Conservation (phyloP, 2,329 filamentous ascomycete genomes). For the Colletotrichum cereale region DNA sequence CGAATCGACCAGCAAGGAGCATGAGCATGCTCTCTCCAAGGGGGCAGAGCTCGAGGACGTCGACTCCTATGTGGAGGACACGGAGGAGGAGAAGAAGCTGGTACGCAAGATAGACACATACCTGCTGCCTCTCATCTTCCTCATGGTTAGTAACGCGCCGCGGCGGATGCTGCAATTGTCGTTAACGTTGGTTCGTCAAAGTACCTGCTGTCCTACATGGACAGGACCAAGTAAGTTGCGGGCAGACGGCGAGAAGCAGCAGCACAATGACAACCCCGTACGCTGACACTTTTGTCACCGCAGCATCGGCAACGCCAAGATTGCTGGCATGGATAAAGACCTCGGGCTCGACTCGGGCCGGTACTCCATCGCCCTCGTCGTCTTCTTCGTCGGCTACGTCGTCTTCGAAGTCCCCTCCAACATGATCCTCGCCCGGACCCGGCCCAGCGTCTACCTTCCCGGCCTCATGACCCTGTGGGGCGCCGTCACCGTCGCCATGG, state of each 20-base stretch:
- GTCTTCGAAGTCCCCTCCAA: slow-evolving; percentile 75
- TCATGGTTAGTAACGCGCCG: slow-evolving; percentile 41
- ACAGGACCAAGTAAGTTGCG: slow-evolving; percentile 62
- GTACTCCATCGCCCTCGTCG: slow-evolving; percentile 69
- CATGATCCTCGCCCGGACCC: slow-evolving; percentile 71
- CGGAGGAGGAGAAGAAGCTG: slow-evolving; percentile 50
- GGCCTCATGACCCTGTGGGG: slow-evolving; percentile 71
- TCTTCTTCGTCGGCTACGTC: slow-evolving; percentile 80
- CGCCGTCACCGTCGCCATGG: slow-evolving; percentile 47
- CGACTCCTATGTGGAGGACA: slow-evolving; percentile 46
- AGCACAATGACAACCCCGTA: background rate
- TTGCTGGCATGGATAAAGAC: slow-evolving; percentile 59
- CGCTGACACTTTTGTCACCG: slow-evolving; percentile 42
- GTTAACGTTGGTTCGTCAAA: background rate
- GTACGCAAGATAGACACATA: slow-evolving; percentile 56
- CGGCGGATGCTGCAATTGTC: background rate
- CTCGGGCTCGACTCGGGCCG: slow-evolving; percentile 67
- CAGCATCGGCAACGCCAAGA: slow-evolving; percentile 67
- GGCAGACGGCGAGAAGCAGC: too few relatives aligned
- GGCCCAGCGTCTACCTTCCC: slow-evolving; percentile 74
- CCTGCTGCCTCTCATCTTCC: slow-evolving; percentile 64
- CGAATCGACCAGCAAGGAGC: slow-evolving; percentile 30
- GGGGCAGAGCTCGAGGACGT: slow-evolving; percentile 17
- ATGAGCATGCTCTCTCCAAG: slow-evolving; percentile 31
- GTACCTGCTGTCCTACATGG: slow-evolving; percentile 69